Conservation (phyloP, 495 filamentous ascomycete genomes). For the Pseudoneurospora amorphoporcata region DNA sequence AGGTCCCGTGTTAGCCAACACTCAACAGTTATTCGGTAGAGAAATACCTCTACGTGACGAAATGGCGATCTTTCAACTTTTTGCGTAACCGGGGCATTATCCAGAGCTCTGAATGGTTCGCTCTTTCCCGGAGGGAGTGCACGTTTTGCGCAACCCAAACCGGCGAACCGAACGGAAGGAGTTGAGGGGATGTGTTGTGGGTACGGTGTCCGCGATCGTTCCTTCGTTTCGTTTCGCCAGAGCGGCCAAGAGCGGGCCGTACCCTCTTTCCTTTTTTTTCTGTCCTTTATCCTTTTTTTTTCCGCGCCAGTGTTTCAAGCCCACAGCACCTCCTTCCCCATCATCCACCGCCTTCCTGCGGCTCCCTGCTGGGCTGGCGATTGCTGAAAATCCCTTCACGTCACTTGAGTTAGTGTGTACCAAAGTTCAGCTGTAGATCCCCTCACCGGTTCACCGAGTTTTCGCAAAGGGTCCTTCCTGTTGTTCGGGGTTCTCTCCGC, state of each 20-base stretch:
- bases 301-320: neutral
- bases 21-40: too few relatives aligned
- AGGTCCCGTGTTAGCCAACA: neutral
- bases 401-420: neutral
- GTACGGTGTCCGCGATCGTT: neutral
- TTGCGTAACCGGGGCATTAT: neutral
- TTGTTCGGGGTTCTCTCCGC: neutral
- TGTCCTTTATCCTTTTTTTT: neutral
- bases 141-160: neutral
- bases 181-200: neutral
- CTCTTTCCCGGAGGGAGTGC: neutral
- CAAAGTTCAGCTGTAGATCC: neutral
- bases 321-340: neutral
- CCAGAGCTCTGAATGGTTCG: neutral
- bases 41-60: neutral
- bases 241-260: neutral
- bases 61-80: neutral
- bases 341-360: neutral
- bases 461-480: neutral
- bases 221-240: neutral
- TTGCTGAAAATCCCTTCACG: neutral
- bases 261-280: neutral
- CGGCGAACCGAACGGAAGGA: neutral
- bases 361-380: neutral
- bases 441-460: neutral